These are phyloP conservation scores for Dorcoceras hygrometricum DNA, from an alignment of 257 asterid species.

Conservation along the genomic window DNA sequence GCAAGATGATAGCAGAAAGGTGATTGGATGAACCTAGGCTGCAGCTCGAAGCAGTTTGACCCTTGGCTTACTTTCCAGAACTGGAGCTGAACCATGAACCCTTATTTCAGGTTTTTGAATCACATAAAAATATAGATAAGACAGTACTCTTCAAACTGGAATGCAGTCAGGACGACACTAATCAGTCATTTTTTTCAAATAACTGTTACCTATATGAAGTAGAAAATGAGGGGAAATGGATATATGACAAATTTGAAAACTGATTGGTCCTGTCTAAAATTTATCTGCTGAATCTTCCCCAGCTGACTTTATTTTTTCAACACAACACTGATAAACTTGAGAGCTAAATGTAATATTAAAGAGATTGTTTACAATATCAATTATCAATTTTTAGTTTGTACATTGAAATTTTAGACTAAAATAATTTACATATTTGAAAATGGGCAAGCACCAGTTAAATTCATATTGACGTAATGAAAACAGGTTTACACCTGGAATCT, in stretches of 20 bases:
- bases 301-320: background rate
- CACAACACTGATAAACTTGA: background rate
- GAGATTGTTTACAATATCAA: slow-evolving; percentile 3
- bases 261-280: background rate
- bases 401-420: background rate
- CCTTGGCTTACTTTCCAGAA: background rate
- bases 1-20: background rate
- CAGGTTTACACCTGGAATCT: background rate
- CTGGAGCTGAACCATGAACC: too few species aligned
- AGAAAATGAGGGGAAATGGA: background rate
- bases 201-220: background rate
- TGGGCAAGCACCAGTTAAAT: background rate
- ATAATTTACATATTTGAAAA: background rate
- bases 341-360: background rate
- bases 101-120: background rate
- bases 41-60: background rate
- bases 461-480: background rate
- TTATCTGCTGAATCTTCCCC: background rate
- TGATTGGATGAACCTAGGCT: background rate
- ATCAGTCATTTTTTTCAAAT: background rate
- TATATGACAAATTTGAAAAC: background rate
- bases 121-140: background rate
- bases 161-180: background rate
- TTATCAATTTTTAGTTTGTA: background rate
- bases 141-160: background rate